Percentiles rank a stretch among this genome's conserved stretches.
Conservation (phyloP, 345 rosid genomes). For the Ricinus communis region DNA sequence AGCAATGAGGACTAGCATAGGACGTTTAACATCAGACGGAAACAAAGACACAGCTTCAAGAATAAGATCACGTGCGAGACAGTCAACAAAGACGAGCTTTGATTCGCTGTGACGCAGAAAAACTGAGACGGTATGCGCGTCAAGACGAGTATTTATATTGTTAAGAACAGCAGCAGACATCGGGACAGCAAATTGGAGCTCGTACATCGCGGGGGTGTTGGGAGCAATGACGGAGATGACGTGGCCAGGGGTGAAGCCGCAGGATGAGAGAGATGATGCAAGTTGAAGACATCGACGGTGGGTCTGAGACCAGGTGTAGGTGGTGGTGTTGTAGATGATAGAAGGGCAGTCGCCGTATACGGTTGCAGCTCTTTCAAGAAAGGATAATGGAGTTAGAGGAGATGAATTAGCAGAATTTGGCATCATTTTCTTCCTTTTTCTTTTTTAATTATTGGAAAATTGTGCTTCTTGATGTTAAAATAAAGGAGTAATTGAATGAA, state of each 20-base stretch:
- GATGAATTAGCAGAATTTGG: slow-evolving; percentile 47
- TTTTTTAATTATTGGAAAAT: too few species aligned
- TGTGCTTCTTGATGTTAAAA: too few species aligned
- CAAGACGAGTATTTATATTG: slow-evolving; percentile 84
- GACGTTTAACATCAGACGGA: slow-evolving; percentile 32
- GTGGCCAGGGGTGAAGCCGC: slow-evolving; percentile 47
- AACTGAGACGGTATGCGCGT: slow-evolving; percentile 61
- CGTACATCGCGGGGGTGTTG: slow-evolving; percentile 77
- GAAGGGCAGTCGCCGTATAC: slow-evolving; percentile 74
- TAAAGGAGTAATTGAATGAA: too few species aligned
- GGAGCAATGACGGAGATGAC: slow-evolving; percentile 75
- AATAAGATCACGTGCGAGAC: slow-evolving; percentile 37
- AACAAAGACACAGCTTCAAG: slow-evolving; percentile 52
- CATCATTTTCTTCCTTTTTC: too few species aligned
- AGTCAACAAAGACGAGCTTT: slow-evolving; percentile 67
- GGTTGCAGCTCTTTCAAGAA: slow-evolving; percentile 62
- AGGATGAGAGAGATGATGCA: slow-evolving; percentile 65
- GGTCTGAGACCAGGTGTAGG: slow-evolving; percentile 74
- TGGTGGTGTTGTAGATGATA: slow-evolving; percentile 48
- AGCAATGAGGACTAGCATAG: slow-evolving; percentile 48
- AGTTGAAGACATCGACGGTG: slow-evolving; percentile 66
- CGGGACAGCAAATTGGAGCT: slow-evolving; percentile 86
- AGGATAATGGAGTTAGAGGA: slow-evolving; percentile 48
- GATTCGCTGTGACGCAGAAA: slow-evolving; percentile 69
- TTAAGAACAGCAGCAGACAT: slow-evolving; percentile 78